These are phyloP conservation scores for Starmera quercuum DNA, from an alignment of 805 yeast genomes.

Conservation along the genomic window DNA sequence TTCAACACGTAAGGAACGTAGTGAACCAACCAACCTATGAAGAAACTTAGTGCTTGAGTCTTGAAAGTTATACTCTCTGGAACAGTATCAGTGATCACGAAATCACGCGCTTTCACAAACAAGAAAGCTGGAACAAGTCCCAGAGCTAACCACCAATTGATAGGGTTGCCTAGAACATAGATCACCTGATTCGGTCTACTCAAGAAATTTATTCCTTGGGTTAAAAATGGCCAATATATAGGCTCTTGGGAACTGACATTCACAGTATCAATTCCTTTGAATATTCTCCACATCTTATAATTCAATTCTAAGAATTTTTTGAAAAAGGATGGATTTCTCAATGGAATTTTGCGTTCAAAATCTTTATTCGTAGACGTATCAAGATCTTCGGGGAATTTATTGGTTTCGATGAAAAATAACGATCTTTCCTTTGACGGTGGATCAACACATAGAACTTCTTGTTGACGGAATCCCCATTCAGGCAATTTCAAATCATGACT, in stretches of 20 bases:
- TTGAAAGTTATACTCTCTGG: conserved; percentile 8
- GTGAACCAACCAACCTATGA: conserved; percentile 51
- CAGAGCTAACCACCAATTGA: conserved; percentile 43
- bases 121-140: conserved; percentile 22
- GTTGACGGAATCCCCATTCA: conserved; percentile 77
- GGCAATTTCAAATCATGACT: conserved; percentile 74
- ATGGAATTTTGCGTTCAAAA: conserved; percentile 16
- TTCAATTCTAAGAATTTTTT: conserved; percentile 16
- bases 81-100: conserved; percentile 17
- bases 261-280: conserved; percentile 10
- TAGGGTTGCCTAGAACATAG: conserved; percentile 59
- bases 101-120: conserved; percentile 13
- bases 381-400: conserved; percentile 23
- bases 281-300: conserved; percentile 9
- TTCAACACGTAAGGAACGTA: conserved; percentile 43
- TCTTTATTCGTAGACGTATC: conserved; percentile 19
- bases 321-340: conserved; percentile 10
- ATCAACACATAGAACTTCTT: conserved; percentile 82
- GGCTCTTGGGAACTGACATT: conserved; percentile 34
- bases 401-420: conserved; percentile 67
- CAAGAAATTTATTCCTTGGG: conserved; percentile 55
- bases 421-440: conserved; percentile 63
- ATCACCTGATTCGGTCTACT: conserved; percentile 35
- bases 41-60: conserved; percentile 18
- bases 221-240: conserved; percentile 51